Base-by-base conservation (phyloP, 345 rosid species). In the Populus alba region DNA sequence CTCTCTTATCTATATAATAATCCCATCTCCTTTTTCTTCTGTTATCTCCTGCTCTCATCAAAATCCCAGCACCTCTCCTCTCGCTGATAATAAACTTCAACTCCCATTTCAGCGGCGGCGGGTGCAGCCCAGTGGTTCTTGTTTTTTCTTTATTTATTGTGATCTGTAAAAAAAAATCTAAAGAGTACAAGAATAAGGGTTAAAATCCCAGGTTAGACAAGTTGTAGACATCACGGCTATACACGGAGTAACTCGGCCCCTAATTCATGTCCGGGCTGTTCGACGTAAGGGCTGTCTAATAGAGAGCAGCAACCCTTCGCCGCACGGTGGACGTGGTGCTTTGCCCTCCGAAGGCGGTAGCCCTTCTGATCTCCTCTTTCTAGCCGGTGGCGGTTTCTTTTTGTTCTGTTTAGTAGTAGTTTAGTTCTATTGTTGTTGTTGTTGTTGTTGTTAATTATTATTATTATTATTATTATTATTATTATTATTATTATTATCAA, bases 271-370 rank as follows among this genome's bases (percentile, higher is more conserved):
- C 95, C 97, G 90, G 53, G n/a, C 89, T 61, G 87, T 81, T 65
- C 97, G 92, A 85, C 93, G 94, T 53, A 90, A 88, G 95, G 95
- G 97, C 84, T 85, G 92, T 83, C 88, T 91, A 81, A 87, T 83
- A 68, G 97, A 83, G 81, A 87, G 89, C 79, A 74, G 59, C 87
- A 89, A 85, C 91, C 98, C 98, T 87, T 94, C 90, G 88, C 97
- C 97, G 92, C 98, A 97, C 99, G 99, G 99, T 68, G 99, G 99
- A 82, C 98, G 99, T 85, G 99, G 99, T 78, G 98, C 99, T 81
- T 87, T 94, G 92, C 99, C 99, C 77, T 97, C 99, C 73, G 99
- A 97, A 91, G 99, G 99, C 90, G 99, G 99, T 72, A 92, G 97
- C 86, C 99, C 99, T 83, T 97, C 99, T 33, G 99, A 97, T 87